These are phyloP conservation scores for Nicotiana undulata DNA, from an alignment of 257 asterid genomes.

Conservation along the genomic window DNA sequence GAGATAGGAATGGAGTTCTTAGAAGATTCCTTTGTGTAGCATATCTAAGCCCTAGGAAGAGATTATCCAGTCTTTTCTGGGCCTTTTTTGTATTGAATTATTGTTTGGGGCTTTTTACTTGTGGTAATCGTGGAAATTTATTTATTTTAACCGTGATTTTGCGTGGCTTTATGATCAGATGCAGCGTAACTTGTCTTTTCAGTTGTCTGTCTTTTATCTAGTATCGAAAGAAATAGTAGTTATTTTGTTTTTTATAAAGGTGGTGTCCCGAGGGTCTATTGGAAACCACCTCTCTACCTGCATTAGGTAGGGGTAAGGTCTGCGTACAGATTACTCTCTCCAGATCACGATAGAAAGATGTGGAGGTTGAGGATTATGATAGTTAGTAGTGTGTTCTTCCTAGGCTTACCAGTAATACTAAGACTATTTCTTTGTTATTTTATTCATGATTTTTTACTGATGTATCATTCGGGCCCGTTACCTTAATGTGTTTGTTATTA, in stretches of 20 bases:
- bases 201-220: neutral
- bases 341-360: too few relatives aligned
- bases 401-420: too few relatives aligned
- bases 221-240: neutral
- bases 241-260: neutral
- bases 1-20: neutral
- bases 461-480: too few relatives aligned
- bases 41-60: neutral
- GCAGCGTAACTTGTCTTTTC: neutral
- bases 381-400: too few relatives aligned
- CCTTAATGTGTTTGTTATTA: too few relatives aligned
- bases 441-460: too few relatives aligned
- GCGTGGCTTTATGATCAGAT: neutral
- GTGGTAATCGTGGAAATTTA: neutral
- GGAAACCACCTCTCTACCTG: too few relatives aligned
- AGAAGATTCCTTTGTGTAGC: neutral
- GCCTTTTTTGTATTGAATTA: neutral
- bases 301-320: too few relatives aligned
- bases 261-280: too few relatives aligned
- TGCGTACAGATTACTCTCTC: too few relatives aligned
- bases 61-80: neutral
- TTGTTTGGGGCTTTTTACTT: neutral
- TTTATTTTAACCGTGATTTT: neutral
- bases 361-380: too few relatives aligned
- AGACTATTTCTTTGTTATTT: too few relatives aligned